Percentiles rank a stretch among this genome's conserved stretches.
Conservation (phyloP, 768 basidiomycete species). For the Daedaleopsis nitida region DNA sequence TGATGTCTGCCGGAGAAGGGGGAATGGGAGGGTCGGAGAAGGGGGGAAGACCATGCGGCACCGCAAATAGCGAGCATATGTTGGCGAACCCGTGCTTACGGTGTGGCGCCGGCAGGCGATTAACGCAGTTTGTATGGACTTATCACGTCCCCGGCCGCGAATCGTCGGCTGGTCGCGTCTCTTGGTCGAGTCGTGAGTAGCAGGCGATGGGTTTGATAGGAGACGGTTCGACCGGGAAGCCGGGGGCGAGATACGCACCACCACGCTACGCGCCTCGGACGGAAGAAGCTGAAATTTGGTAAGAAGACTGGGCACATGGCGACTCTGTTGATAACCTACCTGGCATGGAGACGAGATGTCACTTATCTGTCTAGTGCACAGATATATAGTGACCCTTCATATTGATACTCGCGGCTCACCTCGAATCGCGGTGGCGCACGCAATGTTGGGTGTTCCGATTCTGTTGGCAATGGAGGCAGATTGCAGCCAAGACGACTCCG, state of each 20-base stretch:
- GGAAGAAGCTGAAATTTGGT: not conserved
- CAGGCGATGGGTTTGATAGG: not conserved
- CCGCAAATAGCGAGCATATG: slow-evolving; percentile 8
- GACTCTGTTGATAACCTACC: not conserved
- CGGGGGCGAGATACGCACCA: not conserved
- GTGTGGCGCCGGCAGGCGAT: not conserved
- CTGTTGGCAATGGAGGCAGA: not conserved
- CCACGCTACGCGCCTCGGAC: not conserved
- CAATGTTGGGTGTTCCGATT: not conserved
- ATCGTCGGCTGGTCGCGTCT: not conserved
- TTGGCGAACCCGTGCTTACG: not conserved
- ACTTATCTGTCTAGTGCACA: no score
- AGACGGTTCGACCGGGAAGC: not conserved
- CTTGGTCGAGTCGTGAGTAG: not conserved
- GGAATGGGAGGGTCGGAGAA: not conserved
- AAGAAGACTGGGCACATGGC: not conserved
- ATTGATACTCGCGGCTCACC: no score
- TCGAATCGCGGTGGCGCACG: not conserved
- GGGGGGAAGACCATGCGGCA: slow-evolving; percentile 15
- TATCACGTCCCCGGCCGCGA: not conserved
- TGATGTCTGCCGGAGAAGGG: slow-evolving; percentile 1
- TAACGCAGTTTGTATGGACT: not conserved
- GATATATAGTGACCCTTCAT: no score
- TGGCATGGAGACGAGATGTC: not conserved
- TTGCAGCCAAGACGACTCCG: not conserved